Evolutionary conservation across 1,284 basidiomycete species (phyloP), one percentile per base, ranked within the genome.

Genomic region (Papiliotrema terrestris): DNA sequence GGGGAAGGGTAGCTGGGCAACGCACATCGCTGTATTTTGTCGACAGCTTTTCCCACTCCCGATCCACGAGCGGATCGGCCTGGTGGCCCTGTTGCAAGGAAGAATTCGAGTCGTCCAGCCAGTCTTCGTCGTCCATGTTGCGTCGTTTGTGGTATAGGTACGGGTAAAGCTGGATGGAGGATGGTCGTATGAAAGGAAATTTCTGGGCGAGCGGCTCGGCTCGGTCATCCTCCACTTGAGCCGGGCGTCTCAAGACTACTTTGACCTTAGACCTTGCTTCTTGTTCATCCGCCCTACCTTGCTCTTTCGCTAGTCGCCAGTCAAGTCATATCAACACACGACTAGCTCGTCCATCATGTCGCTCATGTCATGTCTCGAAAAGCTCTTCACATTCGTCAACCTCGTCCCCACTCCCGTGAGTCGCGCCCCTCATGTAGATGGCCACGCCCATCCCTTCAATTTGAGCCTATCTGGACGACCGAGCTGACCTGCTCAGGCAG

Each of bases 21-120:
- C 74, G 54, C 52, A 78, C 76, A 56, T 78, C 76, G 2, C 63
- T 66, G 60, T 76, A 77, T 39, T 65, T 62, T 23, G 66, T 72
- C 37, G 70, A 52, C 8, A 78, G 44, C 17, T 70, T 58, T 8
- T 61, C 58, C 57, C 72, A 78, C 49, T 77, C 74, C n/a, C 60
- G 61, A 17, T 72, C 61, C 1, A 73, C 72, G 17, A 76, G 57
- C 0, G 73, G 71, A 48, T 74, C 73, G 14, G 52, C 37, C 6
- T 56, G 52, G 8, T 66, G 66, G 3, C 74, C 74, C 54, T 71
- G 70, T 4, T 49, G 29, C 8, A 58, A 54, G 0, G 56, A 36
- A 5, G 29, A 11, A n/a, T 13, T 19, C 19, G 49, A 20, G 19
- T 43, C 57, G 39, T 66, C 65, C 14, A 74, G 65, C 71, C 72